A percentile compares a stretch with the other conserved stretches of the same genome.
These are phyloP conservation scores for Pisolithus tinctorius DNA, from an alignment of 768 basidiomycete species.

Conservation along the genomic window DNA sequence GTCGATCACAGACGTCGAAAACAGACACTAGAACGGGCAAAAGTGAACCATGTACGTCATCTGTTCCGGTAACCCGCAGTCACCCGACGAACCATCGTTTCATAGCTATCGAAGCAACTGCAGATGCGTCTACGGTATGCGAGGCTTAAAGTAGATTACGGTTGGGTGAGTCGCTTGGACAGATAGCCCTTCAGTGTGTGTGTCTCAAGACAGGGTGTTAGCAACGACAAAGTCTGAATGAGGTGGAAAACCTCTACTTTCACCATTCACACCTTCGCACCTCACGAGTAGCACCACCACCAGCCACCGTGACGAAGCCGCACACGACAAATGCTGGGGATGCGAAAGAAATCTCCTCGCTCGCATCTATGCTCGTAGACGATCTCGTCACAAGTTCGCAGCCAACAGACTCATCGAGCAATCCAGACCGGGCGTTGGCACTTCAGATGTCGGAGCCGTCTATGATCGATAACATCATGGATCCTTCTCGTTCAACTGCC, in stretches of 20 bases:
- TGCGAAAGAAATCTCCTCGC: not conserved
- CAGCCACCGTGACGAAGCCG: slow-evolving; percentile 12
- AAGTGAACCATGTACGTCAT: slow-evolving; percentile 3
- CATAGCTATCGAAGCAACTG: slow-evolving; percentile 62
- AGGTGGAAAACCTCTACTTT: slow-evolving; percentile 80
- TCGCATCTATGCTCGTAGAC: slow-evolving; percentile 5
- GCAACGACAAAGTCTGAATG: slow-evolving; percentile 75
- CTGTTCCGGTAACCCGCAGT: not conserved
- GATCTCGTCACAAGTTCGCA: slow-evolving; percentile 3
- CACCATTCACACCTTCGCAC: slow-evolving; percentile 54
- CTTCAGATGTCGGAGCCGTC: slow-evolving; percentile 9
- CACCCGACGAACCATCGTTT: not conserved
- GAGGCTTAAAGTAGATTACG: slow-evolving; percentile 71
- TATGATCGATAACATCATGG: not conserved
- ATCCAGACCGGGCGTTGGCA: slow-evolving; percentile 11
- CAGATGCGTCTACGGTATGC: slow-evolving; percentile 74
- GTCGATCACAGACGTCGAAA: not conserved
- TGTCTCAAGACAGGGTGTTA: slow-evolving; percentile 19
- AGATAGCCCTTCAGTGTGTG: not conserved
- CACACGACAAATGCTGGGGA: slow-evolving; percentile 5
- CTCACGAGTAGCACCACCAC: slow-evolving; percentile 6
- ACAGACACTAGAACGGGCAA: not conserved
- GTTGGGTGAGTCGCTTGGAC: slow-evolving; percentile 52
- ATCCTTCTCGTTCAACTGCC: not conserved
- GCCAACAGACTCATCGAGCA: slow-evolving; percentile 10